Evolutionary conservation across 2,329 filamentous ascomycete genomes (phyloP).

Genomic region (Talaromyces albobiverticillius): DNA sequence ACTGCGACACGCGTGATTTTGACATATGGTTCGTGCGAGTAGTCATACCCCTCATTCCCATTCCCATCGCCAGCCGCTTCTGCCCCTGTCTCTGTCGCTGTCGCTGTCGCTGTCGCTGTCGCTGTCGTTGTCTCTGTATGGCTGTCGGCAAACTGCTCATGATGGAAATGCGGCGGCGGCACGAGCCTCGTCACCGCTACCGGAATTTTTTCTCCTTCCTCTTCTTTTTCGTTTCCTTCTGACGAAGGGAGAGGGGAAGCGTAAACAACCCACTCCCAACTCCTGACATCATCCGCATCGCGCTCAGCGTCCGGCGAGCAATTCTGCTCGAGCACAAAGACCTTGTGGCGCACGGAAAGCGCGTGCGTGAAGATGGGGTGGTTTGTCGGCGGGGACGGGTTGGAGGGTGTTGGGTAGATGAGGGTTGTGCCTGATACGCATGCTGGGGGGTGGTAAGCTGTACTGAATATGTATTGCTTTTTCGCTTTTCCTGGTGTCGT

Average conservation of each 20-base stretch:
- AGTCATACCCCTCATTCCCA: slow-evolving; percentile 45
- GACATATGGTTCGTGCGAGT: slow-evolving; percentile 69
- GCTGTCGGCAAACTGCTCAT: too few species aligned
- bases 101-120: background rate
- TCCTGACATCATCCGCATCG: slow-evolving; percentile 74
- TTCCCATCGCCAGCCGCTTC: too few species aligned
- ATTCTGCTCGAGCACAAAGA: slow-evolving; percentile 58
- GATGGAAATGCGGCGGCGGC: slow-evolving; percentile 75
- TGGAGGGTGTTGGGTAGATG: slow-evolving; percentile 23
- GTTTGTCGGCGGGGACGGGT: slow-evolving; percentile 25
- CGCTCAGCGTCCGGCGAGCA: slow-evolving; percentile 66
- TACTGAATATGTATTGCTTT: too few species aligned
- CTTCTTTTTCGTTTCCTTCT: slow-evolving; percentile 44
- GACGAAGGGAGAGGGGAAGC: too few species aligned
- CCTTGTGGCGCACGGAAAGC: slow-evolving; percentile 55
- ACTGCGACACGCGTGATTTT: slow-evolving; percentile 80
- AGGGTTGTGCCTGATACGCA: too few species aligned
- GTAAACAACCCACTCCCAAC: slow-evolving; percentile 88
- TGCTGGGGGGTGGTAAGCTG: too few species aligned
- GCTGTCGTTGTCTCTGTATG: slow-evolving; percentile 43
- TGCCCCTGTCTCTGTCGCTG: slow-evolving; percentile 38
- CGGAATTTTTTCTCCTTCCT: slow-evolving; percentile 43
- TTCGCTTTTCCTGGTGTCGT: too few species aligned
- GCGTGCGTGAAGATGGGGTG: slow-evolving; percentile 60
- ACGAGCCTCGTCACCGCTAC: slow-evolving; percentile 78